phyloP scores from a whole-genome alignment of 176 grass and related monocot genomes.

The Saccharum spontaneum region DNA sequence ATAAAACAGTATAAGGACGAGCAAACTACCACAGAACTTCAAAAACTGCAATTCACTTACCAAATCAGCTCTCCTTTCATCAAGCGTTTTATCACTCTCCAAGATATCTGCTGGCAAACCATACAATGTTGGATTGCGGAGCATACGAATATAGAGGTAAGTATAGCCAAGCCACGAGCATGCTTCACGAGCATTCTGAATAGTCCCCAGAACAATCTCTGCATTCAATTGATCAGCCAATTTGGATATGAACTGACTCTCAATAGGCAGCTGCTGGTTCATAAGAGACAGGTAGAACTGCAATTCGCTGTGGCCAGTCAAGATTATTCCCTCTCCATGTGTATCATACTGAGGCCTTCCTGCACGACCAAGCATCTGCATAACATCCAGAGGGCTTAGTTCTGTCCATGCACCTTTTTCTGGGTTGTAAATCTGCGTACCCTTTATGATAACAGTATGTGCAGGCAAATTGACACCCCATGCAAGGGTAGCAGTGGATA shows the following conservation, averaged over 20 bases:
- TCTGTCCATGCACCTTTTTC: slow-evolving; percentile 98
- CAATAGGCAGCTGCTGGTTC: slow-evolving; percentile 96
- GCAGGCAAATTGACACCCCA: slow-evolving; percentile 98
- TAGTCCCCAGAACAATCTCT: slow-evolving; percentile 91
- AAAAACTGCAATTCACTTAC: slow-evolving; percentile 49
- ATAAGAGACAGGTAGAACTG: slow-evolving; percentile 96
- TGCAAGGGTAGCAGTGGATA: slow-evolving; percentile 88
- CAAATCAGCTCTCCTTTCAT: slow-evolving; percentile 95
- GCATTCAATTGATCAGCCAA: slow-evolving; percentile 92
- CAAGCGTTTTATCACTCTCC: slow-evolving; percentile 71
- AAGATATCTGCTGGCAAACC: slow-evolving; percentile 76
- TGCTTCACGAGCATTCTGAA: slow-evolving; percentile 91
- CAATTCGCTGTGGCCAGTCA: slow-evolving; percentile 88
- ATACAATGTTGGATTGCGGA: slow-evolving; percentile 91
- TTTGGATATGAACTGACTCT: slow-evolving; percentile 92
- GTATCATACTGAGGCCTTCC: slow-evolving; percentile 96
- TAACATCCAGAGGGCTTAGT: slow-evolving; percentile 91
- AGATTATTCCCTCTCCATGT: slow-evolving; percentile 93
- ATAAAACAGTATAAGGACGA: neutral
- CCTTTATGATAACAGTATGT: slow-evolving; percentile 96
- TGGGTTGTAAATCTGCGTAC: slow-evolving; percentile 96
- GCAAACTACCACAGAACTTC: neutral
- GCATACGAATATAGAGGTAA: slow-evolving; percentile 88
- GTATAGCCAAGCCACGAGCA: slow-evolving; percentile 93
- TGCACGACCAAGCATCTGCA: slow-evolving; percentile 99